phyloP scores from a whole-genome alignment of 306 rosid species.

The Nissolia schottii region DNA sequence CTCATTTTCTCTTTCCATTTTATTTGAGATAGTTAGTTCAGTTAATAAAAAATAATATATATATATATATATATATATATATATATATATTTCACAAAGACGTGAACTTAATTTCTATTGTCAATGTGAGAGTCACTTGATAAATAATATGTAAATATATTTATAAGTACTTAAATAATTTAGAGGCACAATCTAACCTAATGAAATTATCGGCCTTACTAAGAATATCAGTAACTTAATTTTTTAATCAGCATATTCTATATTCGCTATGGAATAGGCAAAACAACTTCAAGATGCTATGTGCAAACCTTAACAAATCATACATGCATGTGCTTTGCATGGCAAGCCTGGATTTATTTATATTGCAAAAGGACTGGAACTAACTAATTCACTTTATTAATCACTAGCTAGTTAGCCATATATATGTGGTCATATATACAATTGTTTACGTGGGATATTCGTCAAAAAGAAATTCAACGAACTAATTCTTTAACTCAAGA shows the following conservation, averaged over 20 bases:
- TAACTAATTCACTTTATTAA: neutral
- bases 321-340: neutral
- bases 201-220: neutral
- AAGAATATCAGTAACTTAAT: neutral
- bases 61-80: too few species aligned
- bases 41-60: too few species aligned
- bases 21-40: too few species aligned
- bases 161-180: too few species aligned
- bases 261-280: neutral
- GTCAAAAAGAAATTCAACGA: too few species aligned
- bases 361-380: neutral
- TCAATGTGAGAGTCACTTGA: too few species aligned
- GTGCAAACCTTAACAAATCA: conserved; percentile 7
- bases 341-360: neutral
- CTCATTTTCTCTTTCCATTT: neutral
- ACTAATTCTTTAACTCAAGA: too few species aligned
- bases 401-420: neutral
- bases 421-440: too few species aligned
- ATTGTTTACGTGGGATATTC: too few species aligned
- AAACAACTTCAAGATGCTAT: neutral
- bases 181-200: neutral
- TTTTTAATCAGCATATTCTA: neutral
- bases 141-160: too few species aligned
- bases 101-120: too few species aligned
- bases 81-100: too few species aligned